Conservation (phyloP, 2,329 filamentous ascomycete genomes). For the Chaetomiaceae sp. region DNA sequence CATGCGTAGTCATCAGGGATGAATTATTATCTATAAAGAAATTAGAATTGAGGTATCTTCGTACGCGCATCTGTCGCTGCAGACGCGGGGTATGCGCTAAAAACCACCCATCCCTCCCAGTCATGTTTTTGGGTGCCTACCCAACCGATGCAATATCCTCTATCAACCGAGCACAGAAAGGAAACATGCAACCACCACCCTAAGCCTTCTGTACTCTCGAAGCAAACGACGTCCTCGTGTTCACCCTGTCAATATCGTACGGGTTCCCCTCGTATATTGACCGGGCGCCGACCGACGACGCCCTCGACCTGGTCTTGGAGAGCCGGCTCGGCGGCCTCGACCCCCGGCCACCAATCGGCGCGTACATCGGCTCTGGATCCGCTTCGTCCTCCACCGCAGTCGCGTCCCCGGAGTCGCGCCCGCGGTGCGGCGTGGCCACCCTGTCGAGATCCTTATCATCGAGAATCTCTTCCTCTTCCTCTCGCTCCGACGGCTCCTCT, state of each 20-base stretch:
- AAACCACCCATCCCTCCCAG: no score
- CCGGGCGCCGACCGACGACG: not conserved
- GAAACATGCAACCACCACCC: no score
- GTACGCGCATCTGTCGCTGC: no score
- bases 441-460: not conserved
- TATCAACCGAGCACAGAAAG: no score
- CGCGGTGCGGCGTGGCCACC: not conserved
- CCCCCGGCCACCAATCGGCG: not conserved
- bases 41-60: no score
- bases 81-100: no score
- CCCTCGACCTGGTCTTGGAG: not conserved
- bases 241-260: not conserved
- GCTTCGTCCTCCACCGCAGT: not conserved
- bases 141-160: not conserved
- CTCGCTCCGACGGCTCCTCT: not conserved
- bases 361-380: not conserved
- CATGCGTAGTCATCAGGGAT: no score
- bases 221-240: not conserved
- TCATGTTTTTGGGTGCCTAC: no score
- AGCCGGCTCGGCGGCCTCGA: not conserved
- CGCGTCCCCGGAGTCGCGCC: not conserved
- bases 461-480: conserved; percentile 3
- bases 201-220: not conserved
- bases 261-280: not conserved
- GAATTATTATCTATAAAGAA: no score